Evolutionary conservation across 495 filamentous ascomycete species (phyloP).

Genomic region (Penicillium samsonianum): DNA sequence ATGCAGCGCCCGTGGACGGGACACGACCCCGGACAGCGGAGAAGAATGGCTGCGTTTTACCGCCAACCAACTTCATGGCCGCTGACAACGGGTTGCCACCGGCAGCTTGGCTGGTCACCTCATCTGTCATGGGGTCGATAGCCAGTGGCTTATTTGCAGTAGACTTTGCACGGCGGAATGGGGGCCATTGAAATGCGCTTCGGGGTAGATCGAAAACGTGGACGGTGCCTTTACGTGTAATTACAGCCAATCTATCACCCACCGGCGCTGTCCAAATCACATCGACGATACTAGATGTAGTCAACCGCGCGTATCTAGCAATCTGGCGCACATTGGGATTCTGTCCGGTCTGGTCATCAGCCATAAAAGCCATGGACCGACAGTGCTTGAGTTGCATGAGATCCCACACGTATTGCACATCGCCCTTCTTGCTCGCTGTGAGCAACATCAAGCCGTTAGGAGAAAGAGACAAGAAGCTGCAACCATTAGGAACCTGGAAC

Average conservation of each 20-base stretch:
- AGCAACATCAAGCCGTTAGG: slow-evolving; percentile 81
- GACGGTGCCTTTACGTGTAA: slow-evolving; percentile 90
- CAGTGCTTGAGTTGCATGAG: slow-evolving; percentile 65
- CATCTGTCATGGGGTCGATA: slow-evolving; percentile 35
- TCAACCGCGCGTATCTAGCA: slow-evolving; percentile 85
- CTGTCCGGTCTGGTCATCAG: slow-evolving; percentile 35
- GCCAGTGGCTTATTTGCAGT: slow-evolving; percentile 41
- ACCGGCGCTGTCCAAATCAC: slow-evolving; percentile 83
- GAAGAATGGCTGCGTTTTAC: slow-evolving; percentile 59
- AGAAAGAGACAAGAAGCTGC: slow-evolving; percentile 87
- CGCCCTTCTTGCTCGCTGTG: slow-evolving; percentile 88
- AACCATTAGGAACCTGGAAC: slow-evolving; percentile 79
- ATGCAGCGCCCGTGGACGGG: slow-evolving; percentile 50
- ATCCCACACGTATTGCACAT: slow-evolving; percentile 92
- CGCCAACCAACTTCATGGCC: slow-evolving; percentile 57
- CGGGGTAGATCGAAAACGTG: slow-evolving; percentile 86
- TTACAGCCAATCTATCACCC: slow-evolving; percentile 77
- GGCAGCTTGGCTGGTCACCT: slow-evolving; percentile 52
- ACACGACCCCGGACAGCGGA: slow-evolving; percentile 56
- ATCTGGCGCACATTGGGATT: slow-evolving; percentile 71
- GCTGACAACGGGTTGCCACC: slow-evolving; percentile 64
- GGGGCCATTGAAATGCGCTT: slow-evolving; percentile 86
- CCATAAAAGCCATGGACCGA: slow-evolving; percentile 42
- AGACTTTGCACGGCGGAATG: slow-evolving; percentile 63
- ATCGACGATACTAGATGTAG: slow-evolving; percentile 84